phyloP scores from a whole-genome alignment of 345 rosid genomes.

The Laguncularia racemosa region DNA sequence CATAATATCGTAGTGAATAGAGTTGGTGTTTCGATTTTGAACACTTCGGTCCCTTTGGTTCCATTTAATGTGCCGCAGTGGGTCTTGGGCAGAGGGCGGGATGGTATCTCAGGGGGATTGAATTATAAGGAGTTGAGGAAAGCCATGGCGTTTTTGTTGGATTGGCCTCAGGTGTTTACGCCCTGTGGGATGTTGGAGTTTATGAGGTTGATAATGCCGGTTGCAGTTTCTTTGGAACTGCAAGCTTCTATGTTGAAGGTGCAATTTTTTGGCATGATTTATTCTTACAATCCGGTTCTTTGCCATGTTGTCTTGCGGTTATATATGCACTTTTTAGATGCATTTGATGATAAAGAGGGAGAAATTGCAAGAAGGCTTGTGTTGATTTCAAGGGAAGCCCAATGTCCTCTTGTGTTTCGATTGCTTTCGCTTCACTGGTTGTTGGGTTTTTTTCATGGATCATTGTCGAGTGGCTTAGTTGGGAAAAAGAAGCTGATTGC shows the following conservation, averaged over 20 bases:
- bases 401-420: constrained; percentile 60
- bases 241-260: constrained; percentile 90
- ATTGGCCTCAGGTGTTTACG: constrained; percentile 69
- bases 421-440: constrained; percentile 86
- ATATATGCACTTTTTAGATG: constrained; percentile 55
- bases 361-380: constrained; percentile 61
- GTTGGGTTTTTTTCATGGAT: constrained; percentile 55
- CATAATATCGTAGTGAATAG: constrained; percentile 46
- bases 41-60: constrained; percentile 63
- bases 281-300: constrained; percentile 70
- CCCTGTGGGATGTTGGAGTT: constrained; percentile 83
- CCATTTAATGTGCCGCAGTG: constrained; percentile 69
- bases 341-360: constrained; percentile 71
- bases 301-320: constrained; percentile 67
- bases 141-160: constrained; percentile 82
- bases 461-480: constrained; percentile 30
- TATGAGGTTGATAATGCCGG: constrained; percentile 68
- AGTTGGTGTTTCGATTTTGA: constrained; percentile 58
- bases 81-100: constrained; percentile 26
- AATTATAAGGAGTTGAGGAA: constrained; percentile 86
- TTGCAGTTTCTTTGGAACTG: constrained; percentile 69
- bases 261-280: constrained; percentile 82
- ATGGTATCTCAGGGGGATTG: constrained; percentile 25
- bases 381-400: constrained; percentile 62
- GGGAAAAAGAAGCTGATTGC: constrained; percentile 46